These are phyloP conservation scores for Vigna angularis DNA, from an alignment of 306 rosid species.

Conservation along the genomic window DNA sequence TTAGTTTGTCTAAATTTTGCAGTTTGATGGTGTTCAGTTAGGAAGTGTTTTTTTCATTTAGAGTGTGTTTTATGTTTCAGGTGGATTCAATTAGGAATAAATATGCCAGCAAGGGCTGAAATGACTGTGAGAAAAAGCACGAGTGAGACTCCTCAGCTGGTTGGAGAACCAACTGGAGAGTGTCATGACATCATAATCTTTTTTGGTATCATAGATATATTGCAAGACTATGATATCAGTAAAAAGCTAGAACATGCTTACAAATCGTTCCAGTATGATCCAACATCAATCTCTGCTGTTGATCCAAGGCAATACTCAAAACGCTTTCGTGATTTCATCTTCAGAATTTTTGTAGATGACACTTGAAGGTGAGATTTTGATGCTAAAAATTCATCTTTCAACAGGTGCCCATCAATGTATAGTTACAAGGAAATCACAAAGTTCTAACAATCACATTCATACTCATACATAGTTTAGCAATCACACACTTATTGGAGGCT, in stretches of 20 bases:
- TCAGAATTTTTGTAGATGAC: conserved; percentile 88
- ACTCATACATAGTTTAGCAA: neutral
- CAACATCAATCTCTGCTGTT: conserved; percentile 90
- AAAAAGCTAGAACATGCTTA: conserved; percentile 97
- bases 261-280: conserved; percentile 87
- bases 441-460: conserved; percentile 45
- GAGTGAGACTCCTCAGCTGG: conserved; percentile 68
- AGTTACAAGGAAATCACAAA: conserved; percentile 48
- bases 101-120: conserved; percentile 89
- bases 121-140: conserved; percentile 59
- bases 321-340: conserved; percentile 96
- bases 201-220: conserved; percentile 91
- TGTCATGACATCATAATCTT: conserved; percentile 72
- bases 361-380: conserved; percentile 54
- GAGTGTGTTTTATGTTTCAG: conserved; percentile 50
- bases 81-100: conserved; percentile 73
- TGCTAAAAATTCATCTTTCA: conserved; percentile 47
- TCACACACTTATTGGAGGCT: too few relatives aligned
- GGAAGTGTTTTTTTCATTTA: neutral
- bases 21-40: too few relatives aligned
- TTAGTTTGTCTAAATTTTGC: too few relatives aligned
- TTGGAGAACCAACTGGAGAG: conserved; percentile 90
- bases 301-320: conserved; percentile 95
- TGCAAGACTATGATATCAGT: conserved; percentile 94
- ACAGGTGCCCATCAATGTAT: conserved; percentile 52